Base-by-base conservation (phyloP, 352 stramenopile species). In the Lagenidium giganteum region DNA sequence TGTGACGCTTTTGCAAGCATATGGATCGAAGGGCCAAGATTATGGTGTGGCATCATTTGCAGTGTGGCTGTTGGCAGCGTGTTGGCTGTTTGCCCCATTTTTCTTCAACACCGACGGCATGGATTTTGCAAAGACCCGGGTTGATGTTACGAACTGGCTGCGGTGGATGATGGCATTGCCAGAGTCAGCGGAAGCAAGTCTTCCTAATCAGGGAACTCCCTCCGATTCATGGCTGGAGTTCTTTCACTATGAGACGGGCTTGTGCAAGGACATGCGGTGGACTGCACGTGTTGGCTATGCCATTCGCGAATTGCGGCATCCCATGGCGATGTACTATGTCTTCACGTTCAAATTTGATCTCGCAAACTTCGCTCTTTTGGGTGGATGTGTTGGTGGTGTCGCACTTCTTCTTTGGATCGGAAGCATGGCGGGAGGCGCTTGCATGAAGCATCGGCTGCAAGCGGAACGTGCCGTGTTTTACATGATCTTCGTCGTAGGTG, bases 71-170 rank as follows among this genome's bases (percentile, higher is more conserved):
- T 73, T 95, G 8, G 79, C 77, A 5, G 61, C 67, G 8, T 88
- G 71, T 34, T 95, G 81, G 81, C 54, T 93, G 18, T 55, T 88
- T 25, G 78, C 81, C 1, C 83, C 83, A 4, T 93, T 95, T 52
- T 68, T 95, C 40, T 93, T 90, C 64, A 93, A 93, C 53, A 92
- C 83, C 20, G 79, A 91, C 40, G 80, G 81, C 3, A 64, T 95
- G 40, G 83, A 95, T 42, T 95, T 92, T 37, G 63, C 70, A 4
- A 95, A 95, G 64, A 93, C 78, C 3, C 70, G 67, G 25, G 81
- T 87, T 12, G 83, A 95, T 61, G 69, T 91, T n/a, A 64, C 54
- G 3, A 73, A 95, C 55, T 95, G 77, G 74, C 56, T 93, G 4
- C 44, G 56, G 5, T 95, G 83, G 83, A 80, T 95, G 54, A 88